These are phyloP conservation scores for Solanum hybrid DNA, from an alignment of 305 asterid genomes.

Conservation along the genomic window DNA sequence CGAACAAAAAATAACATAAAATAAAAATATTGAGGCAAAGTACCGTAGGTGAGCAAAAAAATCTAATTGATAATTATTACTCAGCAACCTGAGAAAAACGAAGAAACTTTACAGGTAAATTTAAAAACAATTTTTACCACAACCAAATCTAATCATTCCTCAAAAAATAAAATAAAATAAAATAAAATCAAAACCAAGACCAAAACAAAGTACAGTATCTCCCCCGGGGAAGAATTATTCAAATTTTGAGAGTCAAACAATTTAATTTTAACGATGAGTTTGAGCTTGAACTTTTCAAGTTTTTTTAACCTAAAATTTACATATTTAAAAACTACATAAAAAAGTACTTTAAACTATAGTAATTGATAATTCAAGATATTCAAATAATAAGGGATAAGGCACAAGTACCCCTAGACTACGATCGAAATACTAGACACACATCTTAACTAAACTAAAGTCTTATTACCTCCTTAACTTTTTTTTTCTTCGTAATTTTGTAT, in stretches of 20 bases:
- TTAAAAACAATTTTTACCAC: neutral
- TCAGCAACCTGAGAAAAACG: neutral
- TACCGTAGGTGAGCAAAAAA: no score
- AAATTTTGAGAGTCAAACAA: neutral
- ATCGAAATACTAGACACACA: no score
- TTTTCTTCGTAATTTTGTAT: no score
- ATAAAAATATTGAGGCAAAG: no score
- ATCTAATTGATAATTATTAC: neutral
- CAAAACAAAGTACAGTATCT: neutral
- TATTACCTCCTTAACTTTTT: no score
- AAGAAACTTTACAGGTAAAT: neutral
- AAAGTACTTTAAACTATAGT: no score
- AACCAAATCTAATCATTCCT: neutral
- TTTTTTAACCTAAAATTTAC: neutral
- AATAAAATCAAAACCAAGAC: neutral
- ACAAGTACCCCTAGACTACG: no score
- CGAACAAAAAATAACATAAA: no score
- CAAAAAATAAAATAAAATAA: neutral
- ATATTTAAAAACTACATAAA: neutral
- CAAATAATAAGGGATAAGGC: no score
- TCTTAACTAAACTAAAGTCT: no score
- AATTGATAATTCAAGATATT: neutral
- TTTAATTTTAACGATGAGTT: rapidly evolving
- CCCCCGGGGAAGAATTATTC: neutral
- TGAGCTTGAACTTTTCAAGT: neutral